Base-by-base conservation (phyloP, 768 basidiomycete species). In the Thelephora ganbajun region DNA sequence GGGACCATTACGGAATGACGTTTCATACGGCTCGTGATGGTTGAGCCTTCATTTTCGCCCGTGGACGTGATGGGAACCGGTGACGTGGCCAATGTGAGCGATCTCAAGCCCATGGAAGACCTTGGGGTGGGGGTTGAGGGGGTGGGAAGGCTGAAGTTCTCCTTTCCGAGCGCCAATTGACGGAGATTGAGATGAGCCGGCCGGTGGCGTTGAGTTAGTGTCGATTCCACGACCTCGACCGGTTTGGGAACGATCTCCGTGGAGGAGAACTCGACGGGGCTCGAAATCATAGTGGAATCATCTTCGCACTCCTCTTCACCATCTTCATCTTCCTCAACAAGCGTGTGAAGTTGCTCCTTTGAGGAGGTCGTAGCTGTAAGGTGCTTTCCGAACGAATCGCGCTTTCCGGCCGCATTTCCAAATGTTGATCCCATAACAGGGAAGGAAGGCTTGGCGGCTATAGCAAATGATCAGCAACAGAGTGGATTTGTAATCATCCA, bases 311-410 rank as follows among this genome's bases (percentile, higher is more conserved):
- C 48, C 2, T 83, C 83, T 20, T 90, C 88, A 36, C 89, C 89
- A 44, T 92, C 87, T 46, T 90, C 88, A 48, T 91, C 85, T 57
- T 88, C 89, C 57, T 89, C 88, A 30, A 91, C 66, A 23, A 90
- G 69, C 14, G 87, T 89, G 50, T 77, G 74, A 11, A 90, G 71
- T 54, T 81, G 76, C 60, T 89, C 87, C 59, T 86, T 88, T 45
- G 79, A 71, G 11, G 75, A 74, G 0, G 76, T 73, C 2, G 80
- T 70, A 14, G 73, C 54, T 13, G 70, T 66, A 52, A 81, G 70
- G 54, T 80, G 72, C 63, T 83, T 88, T 44, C 73, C 69, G 61
- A 88, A 83, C 0, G 88, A 90, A 60, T 91, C 87, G 11, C 88
- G 79, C 63, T 88, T 89, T 55, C 62, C 71, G 18, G 66, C 66